Base-by-base conservation (phyloP, 768 basidiomycete genomes). In the Saitozyma podzolica region DNA sequence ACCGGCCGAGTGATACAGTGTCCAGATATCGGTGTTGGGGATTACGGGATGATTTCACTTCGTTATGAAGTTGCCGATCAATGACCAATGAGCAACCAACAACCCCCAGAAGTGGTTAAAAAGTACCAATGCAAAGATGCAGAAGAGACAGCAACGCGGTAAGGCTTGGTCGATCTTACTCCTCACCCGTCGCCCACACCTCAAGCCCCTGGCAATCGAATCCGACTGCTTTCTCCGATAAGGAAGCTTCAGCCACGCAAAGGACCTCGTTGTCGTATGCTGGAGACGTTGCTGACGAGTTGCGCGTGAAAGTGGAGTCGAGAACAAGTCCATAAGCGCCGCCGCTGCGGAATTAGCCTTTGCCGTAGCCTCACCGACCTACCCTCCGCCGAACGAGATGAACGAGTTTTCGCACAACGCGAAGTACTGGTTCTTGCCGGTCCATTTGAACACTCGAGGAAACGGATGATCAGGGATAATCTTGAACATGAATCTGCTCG, bases 191-290 rank as follows among this genome's bases (percentile, higher is more conserved):
- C 6, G 57, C 88, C 94, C 94, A 96, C 0, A 93, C 91, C 74
- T 97, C 94, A 58, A 98, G 78, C 13, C 89, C 92, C 0, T 95
- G 88, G 78, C 92, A 92, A 73, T 95, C 92, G 68, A 97, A 98
- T n/a, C 82, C 79, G 9, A 84, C 84, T 8, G 82, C 81, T 39
- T 72, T 70, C n/a, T 83, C 81, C 2, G 84, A 85, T 58, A 81
- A 82, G 51, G 79, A 80, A 0, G 80, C 73, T 0, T 82, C n/a
- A 68, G 73, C 0, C 20, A 43, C 62, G 75, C 91, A 94, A 14
- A 95, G 79, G 0, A 89, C 85, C 40, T 90, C 89, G 72, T 99
- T 98, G 43, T 84, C 86, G 77, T 93, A 97, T 1, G 92, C 92
- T 1, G 87, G 88, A 70, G 92, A 92, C 0, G 82, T 83, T 2